Evolutionary conservation across 305 asterid species (phyloP), one percentile per base, ranked within the genome.

Genomic region (Solanum chacoense): DNA sequence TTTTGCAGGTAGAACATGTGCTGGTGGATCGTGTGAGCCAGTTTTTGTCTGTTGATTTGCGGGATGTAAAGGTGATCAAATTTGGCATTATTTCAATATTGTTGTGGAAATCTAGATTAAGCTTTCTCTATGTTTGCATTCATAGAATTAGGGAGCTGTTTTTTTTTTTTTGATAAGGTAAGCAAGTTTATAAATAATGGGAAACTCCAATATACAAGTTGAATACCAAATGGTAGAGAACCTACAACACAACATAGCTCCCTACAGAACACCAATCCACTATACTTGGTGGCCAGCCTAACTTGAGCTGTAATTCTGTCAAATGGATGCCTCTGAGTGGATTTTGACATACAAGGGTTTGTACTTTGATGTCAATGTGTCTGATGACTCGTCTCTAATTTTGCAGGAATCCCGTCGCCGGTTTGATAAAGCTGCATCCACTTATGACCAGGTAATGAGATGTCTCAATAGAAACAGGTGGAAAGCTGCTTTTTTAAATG

Each of bases 401-500:
- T 80, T 94, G 94, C 93, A 97, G 99, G 99, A 97, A 67, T 95
- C 98, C 59, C 99, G 99, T 85, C 97, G 96, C 87, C 93, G 98
- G 86, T 95, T 96, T 78, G 99, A 97, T 94, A 97, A 96, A 92
- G 95, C 98, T 80, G 92, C 91, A 87, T 50, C 94, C 89, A 75
- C 95, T 67, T 97, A 97, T 92, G 99, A 96, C 89, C 99, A 97
- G 98, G 99, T 97, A 92, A 84, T 42, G 88, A 86, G 85, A 29
- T 86, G 89, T 84, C 88, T 73, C 85, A 20, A 42, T 38, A 31
- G 72, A 31, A 83, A 50, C 74, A 50, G 22, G 87, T 31, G 22
- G 31, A 83, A 83, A 74, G 42, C 42, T 50, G 72, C 13, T n/a
- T 31, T 83, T 77, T 20, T 31, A 31, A 31, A 83, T 83, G 22